A percentile compares a stretch with the other conserved stretches of the same genome.
Conservation (phyloP, 83 land plant genomes). For the Picea engelmannii region DNA sequence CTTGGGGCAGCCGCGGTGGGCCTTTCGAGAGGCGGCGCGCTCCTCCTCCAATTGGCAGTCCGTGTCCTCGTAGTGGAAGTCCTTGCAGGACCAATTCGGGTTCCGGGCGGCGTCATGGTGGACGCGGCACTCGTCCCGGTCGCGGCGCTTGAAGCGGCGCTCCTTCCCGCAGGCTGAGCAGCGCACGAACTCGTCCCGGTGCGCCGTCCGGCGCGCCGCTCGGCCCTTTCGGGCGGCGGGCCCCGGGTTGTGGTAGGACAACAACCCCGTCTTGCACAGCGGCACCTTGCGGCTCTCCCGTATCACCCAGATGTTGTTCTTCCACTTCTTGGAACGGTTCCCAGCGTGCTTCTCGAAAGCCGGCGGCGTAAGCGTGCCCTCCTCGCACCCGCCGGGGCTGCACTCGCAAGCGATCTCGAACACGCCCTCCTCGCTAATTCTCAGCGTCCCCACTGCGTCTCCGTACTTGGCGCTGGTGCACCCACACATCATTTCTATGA, state of each 20-base stretch:
- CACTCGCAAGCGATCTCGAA: slow-evolving; percentile 11
- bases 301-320: slow-evolving; percentile 13
- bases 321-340: slow-evolving; percentile 14
- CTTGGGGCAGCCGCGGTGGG: slow-evolving; percentile 7
- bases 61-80: not conserved
- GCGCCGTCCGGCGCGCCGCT: not conserved
- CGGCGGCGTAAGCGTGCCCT: slow-evolving; percentile 12
- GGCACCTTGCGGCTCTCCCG: not conserved
- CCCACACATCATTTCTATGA: slow-evolving; percentile 12
- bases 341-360: slow-evolving; percentile 17
- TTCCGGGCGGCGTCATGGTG: not conserved
- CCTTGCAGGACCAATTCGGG: slow-evolving; percentile 7
- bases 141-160: slow-evolving; percentile 14
- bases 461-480: slow-evolving; percentile 21
- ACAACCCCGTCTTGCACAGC: slow-evolving; percentile 6
- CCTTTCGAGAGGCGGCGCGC: not conserved
- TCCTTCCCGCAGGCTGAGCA: slow-evolving; percentile 9
- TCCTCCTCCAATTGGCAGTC: slow-evolving; percentile 16
- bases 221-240: not conserved
- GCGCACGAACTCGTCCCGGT: slow-evolving; percentile 11
- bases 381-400: slow-evolving; percentile 9
- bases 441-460: slow-evolving; percentile 6
- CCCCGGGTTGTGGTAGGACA: not conserved
- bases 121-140: slow-evolving; percentile 1
- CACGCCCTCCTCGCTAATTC: slow-evolving; percentile 1